Conservation (phyloP, 108 stramenopile genomes). For the Skeletonema costatum region DNA sequence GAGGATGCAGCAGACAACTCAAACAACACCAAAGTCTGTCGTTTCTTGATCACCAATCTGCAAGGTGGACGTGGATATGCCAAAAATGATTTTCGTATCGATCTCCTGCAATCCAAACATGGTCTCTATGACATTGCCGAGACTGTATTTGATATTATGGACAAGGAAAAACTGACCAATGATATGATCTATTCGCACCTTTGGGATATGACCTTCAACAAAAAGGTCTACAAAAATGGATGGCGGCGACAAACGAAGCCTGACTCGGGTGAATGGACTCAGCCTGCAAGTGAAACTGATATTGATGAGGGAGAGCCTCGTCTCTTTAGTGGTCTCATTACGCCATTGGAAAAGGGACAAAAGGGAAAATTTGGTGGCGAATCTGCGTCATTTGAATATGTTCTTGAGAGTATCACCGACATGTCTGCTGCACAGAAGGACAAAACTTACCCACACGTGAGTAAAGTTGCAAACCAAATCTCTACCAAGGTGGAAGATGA, state of each 20-base stretch:
- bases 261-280: background rate
- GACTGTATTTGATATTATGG: background rate
- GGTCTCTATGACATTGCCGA: conserved; percentile 19
- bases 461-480: background rate
- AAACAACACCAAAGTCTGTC: conserved; percentile 4
- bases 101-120: conserved; percentile 6
- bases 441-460: background rate
- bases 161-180: background rate
- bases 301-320: conserved; percentile 18
- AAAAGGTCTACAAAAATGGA: conserved; percentile 7
- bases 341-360: conserved; percentile 4
- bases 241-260: background rate
- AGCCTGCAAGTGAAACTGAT: background rate
- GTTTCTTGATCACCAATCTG: conserved; percentile 12
- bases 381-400: conserved; percentile 13
- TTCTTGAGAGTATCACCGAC: conserved; percentile 5
- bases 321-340: background rate
- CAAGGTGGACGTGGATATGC: conserved; percentile 12
- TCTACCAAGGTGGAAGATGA: conserved; percentile 14
- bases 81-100: conserved; percentile 8
- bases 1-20: background rate
- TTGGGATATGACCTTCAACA: background rate
- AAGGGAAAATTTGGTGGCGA: conserved; percentile 11
- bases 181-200: conserved; percentile 12
- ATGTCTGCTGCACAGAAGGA: background rate